These are phyloP conservation scores for Austroboletus festivus DNA, from an alignment of 768 basidiomycete species.

Conservation along the genomic window DNA sequence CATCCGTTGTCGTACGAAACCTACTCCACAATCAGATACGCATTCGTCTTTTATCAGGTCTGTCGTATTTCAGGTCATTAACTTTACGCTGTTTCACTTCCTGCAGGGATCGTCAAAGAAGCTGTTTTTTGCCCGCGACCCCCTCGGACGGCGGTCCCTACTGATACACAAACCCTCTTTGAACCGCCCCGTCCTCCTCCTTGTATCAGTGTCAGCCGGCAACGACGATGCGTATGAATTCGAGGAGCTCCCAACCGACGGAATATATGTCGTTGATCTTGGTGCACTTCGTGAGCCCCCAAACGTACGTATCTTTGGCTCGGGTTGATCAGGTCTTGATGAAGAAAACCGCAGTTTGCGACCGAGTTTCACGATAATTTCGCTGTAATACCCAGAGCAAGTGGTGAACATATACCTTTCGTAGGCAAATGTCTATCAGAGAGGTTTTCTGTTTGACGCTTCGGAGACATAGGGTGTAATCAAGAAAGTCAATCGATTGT, in stretches of 20 bases:
- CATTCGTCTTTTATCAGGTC: constrained; percentile 78
- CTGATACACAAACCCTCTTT: constrained; percentile 60
- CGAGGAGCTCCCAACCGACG: constrained; percentile 59
- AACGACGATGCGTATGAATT: constrained; percentile 43
- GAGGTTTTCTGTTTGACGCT: background rate
- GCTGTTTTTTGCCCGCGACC: constrained; percentile 78
- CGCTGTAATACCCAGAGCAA: constrained; percentile 20
- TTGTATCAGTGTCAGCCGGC: constrained; percentile 66
- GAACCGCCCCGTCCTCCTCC: constrained; percentile 49
- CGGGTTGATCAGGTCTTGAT: background rate
- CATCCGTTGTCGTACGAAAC: no score
- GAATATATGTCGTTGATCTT: constrained; percentile 55
- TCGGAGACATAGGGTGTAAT: constrained; percentile 40
- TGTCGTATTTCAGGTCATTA: constrained; percentile 15
- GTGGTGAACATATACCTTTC: constrained; percentile 15
- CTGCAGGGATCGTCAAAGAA: constrained; percentile 40
- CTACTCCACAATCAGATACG: constrained; percentile 57
- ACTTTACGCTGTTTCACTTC: background rate
- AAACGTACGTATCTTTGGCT: constrained; percentile 24
- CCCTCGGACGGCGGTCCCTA: constrained; percentile 83
- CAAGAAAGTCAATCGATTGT: constrained; percentile 41
- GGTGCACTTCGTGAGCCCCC: constrained; percentile 14
- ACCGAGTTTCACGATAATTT: constrained; percentile 19
- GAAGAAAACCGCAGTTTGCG: constrained; percentile 19
- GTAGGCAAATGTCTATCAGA: constrained; percentile 15